Conservation (phyloP, 1,284 basidiomycete species). For the Leccinum insolens region DNA sequence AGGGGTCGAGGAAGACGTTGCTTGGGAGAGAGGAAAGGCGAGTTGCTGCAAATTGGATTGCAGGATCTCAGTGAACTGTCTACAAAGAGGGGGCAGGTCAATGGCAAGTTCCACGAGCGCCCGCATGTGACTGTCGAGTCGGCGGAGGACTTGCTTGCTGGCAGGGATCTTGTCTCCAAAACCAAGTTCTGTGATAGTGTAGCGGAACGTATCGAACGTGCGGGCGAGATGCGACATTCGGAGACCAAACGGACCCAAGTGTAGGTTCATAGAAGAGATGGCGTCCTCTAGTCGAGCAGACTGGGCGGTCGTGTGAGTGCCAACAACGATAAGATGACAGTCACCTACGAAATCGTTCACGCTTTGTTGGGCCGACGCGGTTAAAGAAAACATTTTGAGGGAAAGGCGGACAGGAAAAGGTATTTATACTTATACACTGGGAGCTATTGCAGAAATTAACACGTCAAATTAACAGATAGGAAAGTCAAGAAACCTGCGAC, state of each 20-base stretch:
- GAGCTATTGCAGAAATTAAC: not conserved
- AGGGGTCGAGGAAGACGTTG: not conserved
- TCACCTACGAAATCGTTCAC: not conserved
- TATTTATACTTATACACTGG: not conserved
- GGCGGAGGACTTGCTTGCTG: not conserved
- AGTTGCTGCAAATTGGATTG: not conserved
- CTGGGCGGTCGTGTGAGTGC: not conserved
- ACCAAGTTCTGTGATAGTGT: not conserved
- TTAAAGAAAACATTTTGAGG: not conserved
- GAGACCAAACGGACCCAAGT: not conserved
- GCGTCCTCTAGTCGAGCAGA: not conserved
- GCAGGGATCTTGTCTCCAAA: not conserved
- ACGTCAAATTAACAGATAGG: not conserved
- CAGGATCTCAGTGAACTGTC: not conserved
- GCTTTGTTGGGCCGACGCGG: not conserved
- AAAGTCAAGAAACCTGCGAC: not conserved
- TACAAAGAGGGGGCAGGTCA: not conserved
- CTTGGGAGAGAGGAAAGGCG: not conserved
- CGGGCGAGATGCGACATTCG: not conserved
- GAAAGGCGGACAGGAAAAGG: not conserved
- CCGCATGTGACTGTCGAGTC: not conserved
- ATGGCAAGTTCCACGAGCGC: not conserved
- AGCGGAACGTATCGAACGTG: not conserved
- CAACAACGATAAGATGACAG: not conserved
- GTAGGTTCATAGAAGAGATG: not conserved